Conservation (phyloP, 139 green algal species). For the Chlorella sp. region DNA sequence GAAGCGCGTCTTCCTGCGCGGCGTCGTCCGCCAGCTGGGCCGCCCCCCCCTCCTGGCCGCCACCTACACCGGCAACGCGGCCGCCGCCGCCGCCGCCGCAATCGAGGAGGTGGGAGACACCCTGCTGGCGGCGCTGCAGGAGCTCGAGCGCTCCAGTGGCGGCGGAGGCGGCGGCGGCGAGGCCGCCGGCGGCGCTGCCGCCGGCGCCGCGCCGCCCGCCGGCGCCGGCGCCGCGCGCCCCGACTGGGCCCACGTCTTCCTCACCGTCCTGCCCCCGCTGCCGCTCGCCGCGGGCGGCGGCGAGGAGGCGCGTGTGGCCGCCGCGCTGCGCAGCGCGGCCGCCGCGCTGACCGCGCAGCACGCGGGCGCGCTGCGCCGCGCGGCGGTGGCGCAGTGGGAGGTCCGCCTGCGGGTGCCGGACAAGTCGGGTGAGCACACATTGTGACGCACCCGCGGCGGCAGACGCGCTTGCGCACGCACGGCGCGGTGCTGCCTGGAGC, state of each 20-base stretch:
- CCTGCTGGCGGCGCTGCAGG: constrained; percentile 63
- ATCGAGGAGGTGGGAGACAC: constrained; percentile 77
- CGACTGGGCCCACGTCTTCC: constrained; percentile 91
- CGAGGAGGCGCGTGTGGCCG: constrained; percentile 59
- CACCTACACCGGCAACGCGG: constrained; percentile 65
- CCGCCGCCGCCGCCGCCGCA: constrained; percentile 62
- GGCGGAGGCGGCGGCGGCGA: no score
- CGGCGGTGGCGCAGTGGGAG: constrained; percentile 85
- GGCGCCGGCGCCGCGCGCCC: constrained; percentile 22
- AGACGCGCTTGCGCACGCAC: no score
- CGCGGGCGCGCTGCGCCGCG: constrained; percentile 42
- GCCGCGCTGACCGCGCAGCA: constrained; percentile 24
- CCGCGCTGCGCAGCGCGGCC: constrained; percentile 59
- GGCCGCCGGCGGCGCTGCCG: no score
- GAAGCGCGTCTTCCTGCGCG: constrained; percentile 83
- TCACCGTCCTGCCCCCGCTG: constrained; percentile 64
- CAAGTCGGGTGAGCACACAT: no score
- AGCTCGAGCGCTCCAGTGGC: constrained; percentile 60
- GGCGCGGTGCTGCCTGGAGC: no score
- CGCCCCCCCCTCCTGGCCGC: constrained; percentile 65
- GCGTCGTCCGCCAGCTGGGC: constrained; percentile 71
- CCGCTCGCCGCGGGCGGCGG: constrained; percentile 30
- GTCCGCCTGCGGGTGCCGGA: constrained; percentile 64
- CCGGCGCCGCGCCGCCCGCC: no score
- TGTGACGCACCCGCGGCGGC: no score